Evolutionary conservation across 768 basidiomycete species (phyloP), one percentile per base, ranked within the genome.

Genomic region (Amanita inopinata): DNA sequence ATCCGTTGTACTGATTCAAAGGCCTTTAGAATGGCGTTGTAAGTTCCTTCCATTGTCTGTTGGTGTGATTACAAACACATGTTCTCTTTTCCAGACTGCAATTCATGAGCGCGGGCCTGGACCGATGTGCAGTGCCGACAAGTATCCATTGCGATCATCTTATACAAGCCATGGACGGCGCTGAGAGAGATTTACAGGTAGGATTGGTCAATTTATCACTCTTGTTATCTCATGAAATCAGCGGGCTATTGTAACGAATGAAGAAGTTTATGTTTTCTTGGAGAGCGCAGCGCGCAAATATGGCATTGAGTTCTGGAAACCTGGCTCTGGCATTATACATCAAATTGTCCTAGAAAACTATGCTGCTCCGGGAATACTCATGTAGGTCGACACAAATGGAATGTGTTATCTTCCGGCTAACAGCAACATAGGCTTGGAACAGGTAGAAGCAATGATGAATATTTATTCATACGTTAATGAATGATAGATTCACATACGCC

Each of bases 341-440:
- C 96, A 98, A 58, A 96, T 98, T 46, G 94, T 99, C 3, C 71
- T 99, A 45, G 94, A 99, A 62, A 94, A 94, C 54, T 97, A 97
- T 57, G 92, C 93, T 20, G 91, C 92, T 34, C 92, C 90, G 4
- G 92, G 91, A 47, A 83, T 91, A 75, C 70, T 93, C 20, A 92
- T 94, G 90, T 87, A 47, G 50, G 73, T 58, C 2, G 28, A 37
- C 3, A 23, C 14, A 32, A 4, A 11, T 27, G 25, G 31, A 38
- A 37, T 33, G 20, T 12, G 36, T n/a, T 37, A 27, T 33, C 12
- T 8, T 9, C 14, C 40, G 25, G 35, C 24, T 43, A 46, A 31
- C 41, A 46, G 19, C 35, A 42, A 40, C 46, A 15, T 49, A 88
- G 85, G 86, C 63, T 90, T 28, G 87, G 87, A 41, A 90, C 87